Evolutionary conservation across 306 rosid genomes (phyloP), one percentile per base, ranked within the genome.

Genomic region (Vigna hirtella): DNA sequence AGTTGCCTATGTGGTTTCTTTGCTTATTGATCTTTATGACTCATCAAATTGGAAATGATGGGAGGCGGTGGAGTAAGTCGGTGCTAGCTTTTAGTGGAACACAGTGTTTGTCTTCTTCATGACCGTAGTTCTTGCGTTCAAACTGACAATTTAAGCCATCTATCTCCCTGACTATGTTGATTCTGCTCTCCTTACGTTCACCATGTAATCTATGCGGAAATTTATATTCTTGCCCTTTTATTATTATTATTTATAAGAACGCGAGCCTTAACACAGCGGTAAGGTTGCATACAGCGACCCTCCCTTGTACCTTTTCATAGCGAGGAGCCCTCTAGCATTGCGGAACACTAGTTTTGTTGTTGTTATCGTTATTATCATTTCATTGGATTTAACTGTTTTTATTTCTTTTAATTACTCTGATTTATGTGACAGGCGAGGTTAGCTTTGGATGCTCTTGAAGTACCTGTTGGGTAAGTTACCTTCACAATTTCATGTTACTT

Each of bases 381-480:
- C 70, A n/a, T 64, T 3, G 28, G 51, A 17, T 74, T 61, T 9
- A 65, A 73, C 62, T 79, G 36, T 47, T 67, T 70, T 32, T 55
- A 2, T 24, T 73, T 55, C 32, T 57, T 77, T n/a, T 40, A 73
- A 34, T 53, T 67, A 10, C 56, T 67, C 66, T 36, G 51, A 81
- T 49, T 49, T 12, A 53, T 59, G 65, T 85, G 51, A 56, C 76
- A 94, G 93, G 97, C 93, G 58, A 86, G 88, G 58, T 70, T 85
- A 14, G 97, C 98, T 72, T 53, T 95, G 87, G 86, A 86, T 24
- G 78, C 26, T 77, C 91, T 90, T 40, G 98, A 95, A 89, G 98
- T 95, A 63, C 98, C 98, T 20, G 91, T 95, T 68, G 98, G 97
- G 98, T 92, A 85, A 81, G 83, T 70, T 65, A 40, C 38, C 66